A percentile compares a stretch with the other conserved stretches of the same genome.
These are phyloP conservation scores for Cutaneotrichosporon dermatis DNA, from an alignment of 1,284 basidiomycete species.

Conservation along the genomic window DNA sequence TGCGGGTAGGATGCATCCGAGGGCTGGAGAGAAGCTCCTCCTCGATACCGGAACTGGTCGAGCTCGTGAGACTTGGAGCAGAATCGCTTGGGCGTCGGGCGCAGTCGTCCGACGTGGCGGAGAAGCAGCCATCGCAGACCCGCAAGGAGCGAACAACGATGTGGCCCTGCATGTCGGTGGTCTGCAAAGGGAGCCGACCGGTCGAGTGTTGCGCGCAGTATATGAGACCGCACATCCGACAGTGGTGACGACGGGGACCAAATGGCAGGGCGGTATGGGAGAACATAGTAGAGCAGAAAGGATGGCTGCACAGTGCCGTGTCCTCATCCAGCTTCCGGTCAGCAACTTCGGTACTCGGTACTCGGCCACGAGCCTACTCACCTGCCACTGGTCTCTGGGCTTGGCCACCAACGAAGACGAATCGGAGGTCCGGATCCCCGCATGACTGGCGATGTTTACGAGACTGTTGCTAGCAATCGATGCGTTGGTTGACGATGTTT, in stretches of 20 bases:
- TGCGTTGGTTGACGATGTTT: slow-evolving; percentile 1
- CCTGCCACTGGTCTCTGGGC: slow-evolving; percentile 30
- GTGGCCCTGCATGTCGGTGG: slow-evolving; percentile 15
- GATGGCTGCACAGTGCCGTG: slow-evolving; percentile 37
- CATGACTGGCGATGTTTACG: neutral
- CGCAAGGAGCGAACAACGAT: slow-evolving; percentile 21
- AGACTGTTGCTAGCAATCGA: neutral
- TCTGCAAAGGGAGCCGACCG: slow-evolving; percentile 21
- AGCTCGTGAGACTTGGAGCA: slow-evolving; percentile 17
- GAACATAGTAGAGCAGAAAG: slow-evolving; percentile 42
- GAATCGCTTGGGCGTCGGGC: slow-evolving; percentile 9
- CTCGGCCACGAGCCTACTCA: slow-evolving; percentile 15
- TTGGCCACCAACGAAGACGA: slow-evolving; percentile 10
- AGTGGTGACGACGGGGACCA: slow-evolving; percentile 41
- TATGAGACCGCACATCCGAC: slow-evolving; percentile 39
- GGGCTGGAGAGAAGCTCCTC: slow-evolving; percentile 21
- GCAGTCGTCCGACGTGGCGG: slow-evolving; percentile 4
- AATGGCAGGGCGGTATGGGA: slow-evolving; percentile 30
- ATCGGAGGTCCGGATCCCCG: neutral
- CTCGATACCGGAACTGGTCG: slow-evolving; percentile 15
- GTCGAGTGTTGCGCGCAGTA: slow-evolving; percentile 38
- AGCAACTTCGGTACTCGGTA: neutral
- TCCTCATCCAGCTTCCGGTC: slow-evolving; percentile 29
- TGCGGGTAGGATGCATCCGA: neutral
- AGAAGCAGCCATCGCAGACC: slow-evolving; percentile 40